These are phyloP conservation scores for Furcasterigmium furcatum DNA, from an alignment of 2,329 filamentous ascomycete genomes.

Conservation along the genomic window DNA sequence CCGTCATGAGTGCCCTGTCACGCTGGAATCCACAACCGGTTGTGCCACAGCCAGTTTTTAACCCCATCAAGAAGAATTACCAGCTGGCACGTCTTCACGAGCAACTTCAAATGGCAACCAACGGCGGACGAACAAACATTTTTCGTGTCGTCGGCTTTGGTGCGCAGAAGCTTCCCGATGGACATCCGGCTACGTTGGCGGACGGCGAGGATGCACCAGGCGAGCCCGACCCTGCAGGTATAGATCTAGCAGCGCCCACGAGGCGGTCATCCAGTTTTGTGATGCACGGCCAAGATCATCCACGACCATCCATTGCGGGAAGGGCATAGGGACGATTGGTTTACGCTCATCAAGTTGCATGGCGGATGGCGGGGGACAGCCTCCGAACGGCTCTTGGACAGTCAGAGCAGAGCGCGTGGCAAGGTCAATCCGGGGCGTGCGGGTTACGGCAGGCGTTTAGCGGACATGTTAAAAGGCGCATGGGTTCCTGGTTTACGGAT, in stretches of 20 bases:
- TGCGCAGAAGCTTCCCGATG: constrained; percentile 49
- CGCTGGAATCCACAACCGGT: constrained; percentile 77
- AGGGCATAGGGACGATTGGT: neutral
- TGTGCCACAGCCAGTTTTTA: constrained; percentile 60
- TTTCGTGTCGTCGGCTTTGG: constrained; percentile 58
- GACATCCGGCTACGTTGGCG: constrained; percentile 37
- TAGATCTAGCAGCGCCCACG: constrained; percentile 28
- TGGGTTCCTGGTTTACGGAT: too few relatives aligned
- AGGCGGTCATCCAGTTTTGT: constrained; percentile 45
- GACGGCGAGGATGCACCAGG: constrained; percentile 55
- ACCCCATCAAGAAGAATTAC: constrained; percentile 61
- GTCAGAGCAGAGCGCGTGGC: too few relatives aligned
- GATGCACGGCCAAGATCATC: constrained; percentile 34
- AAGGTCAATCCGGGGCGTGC: too few relatives aligned
- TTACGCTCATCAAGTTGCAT: too few relatives aligned
- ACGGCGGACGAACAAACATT: constrained; percentile 62
- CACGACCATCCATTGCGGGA: constrained; percentile 29
- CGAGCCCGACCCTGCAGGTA: constrained; percentile 47
- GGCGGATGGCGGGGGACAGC: too few relatives aligned
- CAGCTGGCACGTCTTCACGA: constrained; percentile 61
- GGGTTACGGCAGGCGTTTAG: too few relatives aligned
- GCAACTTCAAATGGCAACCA: constrained; percentile 64
- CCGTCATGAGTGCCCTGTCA: constrained; percentile 78
- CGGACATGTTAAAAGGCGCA: too few relatives aligned
- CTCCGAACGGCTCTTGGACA: too few relatives aligned